phyloP scores from a whole-genome alignment of 140 eudicot genomes.

The Bidens hawaiensis region DNA sequence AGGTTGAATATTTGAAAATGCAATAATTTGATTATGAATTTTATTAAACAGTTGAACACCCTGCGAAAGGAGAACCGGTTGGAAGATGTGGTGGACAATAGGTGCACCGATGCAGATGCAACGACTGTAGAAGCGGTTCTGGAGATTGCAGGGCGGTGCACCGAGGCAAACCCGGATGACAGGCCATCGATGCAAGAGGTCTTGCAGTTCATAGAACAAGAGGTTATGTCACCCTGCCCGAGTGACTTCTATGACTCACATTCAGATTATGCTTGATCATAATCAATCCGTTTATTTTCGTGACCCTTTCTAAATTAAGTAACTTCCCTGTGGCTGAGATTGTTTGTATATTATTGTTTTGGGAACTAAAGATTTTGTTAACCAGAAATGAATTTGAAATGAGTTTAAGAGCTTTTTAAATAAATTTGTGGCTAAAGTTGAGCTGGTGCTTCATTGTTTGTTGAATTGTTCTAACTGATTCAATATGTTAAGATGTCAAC shows the following conservation, averaged over 20 bases:
- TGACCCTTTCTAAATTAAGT: conserved; percentile 9
- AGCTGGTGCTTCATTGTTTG: too few relatives aligned
- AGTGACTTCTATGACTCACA: conserved; percentile 94
- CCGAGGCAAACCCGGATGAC: conserved; percentile 79
- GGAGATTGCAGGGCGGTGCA: conserved; percentile 86
- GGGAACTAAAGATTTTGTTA: conserved; percentile 20
- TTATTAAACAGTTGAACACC: conserved; percentile 60
- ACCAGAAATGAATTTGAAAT: too few relatives aligned
- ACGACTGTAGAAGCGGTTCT: conserved; percentile 78
- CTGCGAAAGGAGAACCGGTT: conserved; percentile 54
- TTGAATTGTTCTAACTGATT: too few relatives aligned
- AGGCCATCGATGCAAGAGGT: conserved; percentile 88
- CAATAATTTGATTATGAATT: neutral
- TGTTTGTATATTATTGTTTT: conserved; percentile 29
- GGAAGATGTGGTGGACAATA: conserved; percentile 65
- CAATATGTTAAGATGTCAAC: too few relatives aligned
- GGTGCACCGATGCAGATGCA: conserved; percentile 63
- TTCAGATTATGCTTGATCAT: conserved; percentile 72
- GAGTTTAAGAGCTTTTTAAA: too few relatives aligned
- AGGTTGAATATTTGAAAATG: neutral
- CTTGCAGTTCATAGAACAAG: conserved; percentile 83
- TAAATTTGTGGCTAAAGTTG: too few relatives aligned
- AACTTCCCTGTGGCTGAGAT: neutral
- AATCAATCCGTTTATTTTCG: neutral
- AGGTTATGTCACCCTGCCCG: conserved; percentile 94